Percentiles rank a stretch among this genome's conserved stretches.
Evolutionary conservation across 768 basidiomycete genomes (phyloP).

Genomic region (Russula olivacea): DNA sequence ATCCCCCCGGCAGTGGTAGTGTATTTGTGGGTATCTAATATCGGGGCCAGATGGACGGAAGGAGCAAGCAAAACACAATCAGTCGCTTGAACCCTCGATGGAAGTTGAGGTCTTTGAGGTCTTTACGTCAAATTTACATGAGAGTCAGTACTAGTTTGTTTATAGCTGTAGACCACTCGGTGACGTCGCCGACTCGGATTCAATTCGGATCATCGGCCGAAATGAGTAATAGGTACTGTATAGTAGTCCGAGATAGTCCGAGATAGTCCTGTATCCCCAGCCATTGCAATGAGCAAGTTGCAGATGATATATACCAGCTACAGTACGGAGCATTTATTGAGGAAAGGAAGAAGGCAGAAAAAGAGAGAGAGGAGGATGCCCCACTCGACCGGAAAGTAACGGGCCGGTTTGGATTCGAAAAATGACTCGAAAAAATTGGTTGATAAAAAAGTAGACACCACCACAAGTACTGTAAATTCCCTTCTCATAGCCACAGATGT

Average conservation of each 20-base stretch:
- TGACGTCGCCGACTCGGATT: neutral
- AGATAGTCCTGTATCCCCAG: neutral
- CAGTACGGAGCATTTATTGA: neutral
- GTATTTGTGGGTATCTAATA: neutral
- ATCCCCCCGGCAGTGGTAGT: neutral
- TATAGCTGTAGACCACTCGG: no score
- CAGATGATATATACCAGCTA: neutral
- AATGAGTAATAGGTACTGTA: neutral
- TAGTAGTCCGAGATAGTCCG: neutral
- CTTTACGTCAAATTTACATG: no score
- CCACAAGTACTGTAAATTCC: neutral
- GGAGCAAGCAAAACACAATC: no score
- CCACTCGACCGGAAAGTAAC: neutral
- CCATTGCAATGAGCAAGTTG: no score
- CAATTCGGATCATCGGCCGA: neutral
- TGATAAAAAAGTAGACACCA: no score
- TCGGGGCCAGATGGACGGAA: neutral
- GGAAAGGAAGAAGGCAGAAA: neutral
- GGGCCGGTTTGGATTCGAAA: neutral
- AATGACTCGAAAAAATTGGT: neutral
- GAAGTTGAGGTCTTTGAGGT: no score
- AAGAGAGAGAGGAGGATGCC: no score
- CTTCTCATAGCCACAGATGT: conserved; percentile 41
- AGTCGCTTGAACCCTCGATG: no score
- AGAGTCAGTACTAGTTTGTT: no score